A percentile compares a stretch with the other conserved stretches of the same genome.
phyloP scores from a whole-genome alignment of 129 eudicot species.

The sunflower (Helianthus annuus) region DNA sequence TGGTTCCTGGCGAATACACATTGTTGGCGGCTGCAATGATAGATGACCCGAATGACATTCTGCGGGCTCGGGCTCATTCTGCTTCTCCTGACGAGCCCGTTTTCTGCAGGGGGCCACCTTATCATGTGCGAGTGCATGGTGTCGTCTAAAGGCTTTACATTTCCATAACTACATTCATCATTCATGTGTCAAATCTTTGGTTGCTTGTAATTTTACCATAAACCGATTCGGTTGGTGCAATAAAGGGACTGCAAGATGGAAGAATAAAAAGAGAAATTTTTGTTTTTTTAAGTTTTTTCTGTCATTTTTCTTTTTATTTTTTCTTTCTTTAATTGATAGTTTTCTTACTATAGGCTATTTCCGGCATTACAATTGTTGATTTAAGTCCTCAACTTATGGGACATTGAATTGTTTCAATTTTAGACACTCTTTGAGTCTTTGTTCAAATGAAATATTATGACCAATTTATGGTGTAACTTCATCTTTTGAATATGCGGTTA shows the following conservation, averaged over 20 bases:
- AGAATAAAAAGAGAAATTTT: neutral
- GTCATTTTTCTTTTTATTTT: neutral
- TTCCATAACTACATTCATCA: conserved; percentile 18
- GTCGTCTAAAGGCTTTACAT: conserved; percentile 27
- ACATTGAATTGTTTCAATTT: too few relatives aligned
- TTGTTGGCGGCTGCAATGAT: conserved; percentile 86
- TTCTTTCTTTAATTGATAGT: too few relatives aligned
- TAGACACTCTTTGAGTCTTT: too few relatives aligned
- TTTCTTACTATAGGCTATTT: too few relatives aligned
- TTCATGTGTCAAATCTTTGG: conserved; percentile 10
- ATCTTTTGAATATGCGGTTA: too few relatives aligned
- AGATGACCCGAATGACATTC: conserved; percentile 84
- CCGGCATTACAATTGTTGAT: too few relatives aligned
- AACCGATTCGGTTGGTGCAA: neutral
- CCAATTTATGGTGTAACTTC: too few relatives aligned
- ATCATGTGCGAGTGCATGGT: conserved; percentile 79
- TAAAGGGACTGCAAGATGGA: neutral
- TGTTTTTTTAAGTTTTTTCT: neutral
- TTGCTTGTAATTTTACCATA: neutral
- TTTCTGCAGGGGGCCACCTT: conserved; percentile 91
- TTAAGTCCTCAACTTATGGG: too few relatives aligned
- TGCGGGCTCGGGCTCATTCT: conserved; percentile 80
- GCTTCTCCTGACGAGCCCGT: conserved; percentile 67
- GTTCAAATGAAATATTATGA: too few relatives aligned
- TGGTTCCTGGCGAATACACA: conserved; percentile 96